Conservation (phyloP, 2,329 filamentous ascomycete species). For the Aspergillus sp. region DNA sequence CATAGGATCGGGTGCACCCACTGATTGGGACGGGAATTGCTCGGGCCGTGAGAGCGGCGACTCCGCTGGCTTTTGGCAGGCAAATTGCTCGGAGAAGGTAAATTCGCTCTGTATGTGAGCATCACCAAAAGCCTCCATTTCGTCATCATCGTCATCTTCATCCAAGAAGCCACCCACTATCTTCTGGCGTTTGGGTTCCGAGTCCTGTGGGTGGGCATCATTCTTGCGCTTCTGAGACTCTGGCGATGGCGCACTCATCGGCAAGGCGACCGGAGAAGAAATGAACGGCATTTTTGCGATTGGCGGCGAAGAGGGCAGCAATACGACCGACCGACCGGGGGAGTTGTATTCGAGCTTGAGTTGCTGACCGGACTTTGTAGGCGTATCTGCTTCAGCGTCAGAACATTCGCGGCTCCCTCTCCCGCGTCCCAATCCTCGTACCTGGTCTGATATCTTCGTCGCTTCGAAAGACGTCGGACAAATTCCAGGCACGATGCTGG, state of each 20-base stretch:
- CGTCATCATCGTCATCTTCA: slow-evolving; percentile 40
- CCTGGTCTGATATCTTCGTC: slow-evolving; percentile 40
- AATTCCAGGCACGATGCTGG: slow-evolving; percentile 42
- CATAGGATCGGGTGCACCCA: slow-evolving; percentile 2
- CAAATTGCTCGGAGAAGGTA: slow-evolving; percentile 24
- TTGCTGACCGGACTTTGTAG: slow-evolving; percentile 27
- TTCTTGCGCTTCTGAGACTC: slow-evolving; percentile 42
- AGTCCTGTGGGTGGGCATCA: slow-evolving; percentile 23
- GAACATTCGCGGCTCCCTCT: background rate
- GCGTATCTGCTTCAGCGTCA: slow-evolving; percentile 30
- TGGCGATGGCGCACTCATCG: slow-evolving; percentile 35
- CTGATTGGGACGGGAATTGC: slow-evolving; percentile 1
- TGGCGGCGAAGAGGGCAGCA: slow-evolving; percentile 35
- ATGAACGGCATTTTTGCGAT: slow-evolving; percentile 39
- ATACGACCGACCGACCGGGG: slow-evolving; percentile 12
- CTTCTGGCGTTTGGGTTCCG: slow-evolving; percentile 39
- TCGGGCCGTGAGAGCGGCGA: slow-evolving; percentile 14
- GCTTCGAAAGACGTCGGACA: slow-evolving; percentile 42
- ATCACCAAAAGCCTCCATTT: slow-evolving; percentile 25
- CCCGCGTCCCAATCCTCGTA: slow-evolving; percentile 13
- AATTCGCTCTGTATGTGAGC: slow-evolving; percentile 30
- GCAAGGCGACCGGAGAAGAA: slow-evolving; percentile 37
- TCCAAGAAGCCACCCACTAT: slow-evolving; percentile 42
- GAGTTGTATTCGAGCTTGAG: slow-evolving; percentile 12
- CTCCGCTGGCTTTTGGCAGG: slow-evolving; percentile 14